phyloP scores from a whole-genome alignment of 2,329 filamentous ascomycete genomes.

The Colletotrichum filicis region DNA sequence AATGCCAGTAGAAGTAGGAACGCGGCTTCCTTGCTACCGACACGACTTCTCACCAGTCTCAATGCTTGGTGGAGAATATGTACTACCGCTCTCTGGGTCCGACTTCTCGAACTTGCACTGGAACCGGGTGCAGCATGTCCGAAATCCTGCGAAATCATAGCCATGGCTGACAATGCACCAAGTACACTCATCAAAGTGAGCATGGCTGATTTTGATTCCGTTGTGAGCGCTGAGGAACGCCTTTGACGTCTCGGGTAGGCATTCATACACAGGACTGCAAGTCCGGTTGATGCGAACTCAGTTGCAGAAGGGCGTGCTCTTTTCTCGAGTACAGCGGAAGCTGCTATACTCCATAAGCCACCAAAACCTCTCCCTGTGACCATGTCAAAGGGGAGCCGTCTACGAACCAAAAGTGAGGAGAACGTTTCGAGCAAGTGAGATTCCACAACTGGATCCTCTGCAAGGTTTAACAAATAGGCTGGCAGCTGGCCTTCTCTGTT shows the following conservation, averaged over 20 bases:
- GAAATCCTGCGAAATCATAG: slow-evolving; percentile 32
- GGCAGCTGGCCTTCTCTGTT: slow-evolving; percentile 36
- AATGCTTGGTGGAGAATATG: slow-evolving; percentile 27
- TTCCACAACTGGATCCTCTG: neutral
- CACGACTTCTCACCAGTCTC: neutral
- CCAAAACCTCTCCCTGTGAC: slow-evolving; percentile 9
- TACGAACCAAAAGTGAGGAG: slow-evolving; percentile 5
- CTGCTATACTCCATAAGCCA: slow-evolving; percentile 21
- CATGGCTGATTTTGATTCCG: slow-evolving; percentile 5
- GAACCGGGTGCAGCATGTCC: neutral
- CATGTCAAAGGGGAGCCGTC: neutral
- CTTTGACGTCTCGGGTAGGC: neutral
- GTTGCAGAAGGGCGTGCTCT: slow-evolving; percentile 2
- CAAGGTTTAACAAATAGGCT: slow-evolving; percentile 45
- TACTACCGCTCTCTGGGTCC: slow-evolving; percentile 2
- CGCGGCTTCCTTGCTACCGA: neutral
- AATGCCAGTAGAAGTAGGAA: slow-evolving; percentile 26
- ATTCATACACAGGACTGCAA: slow-evolving; percentile 1
- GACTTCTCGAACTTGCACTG: neutral
- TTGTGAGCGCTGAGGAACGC: neutral
- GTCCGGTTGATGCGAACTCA: slow-evolving; percentile 17
- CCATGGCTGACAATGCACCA: slow-evolving; percentile 44
- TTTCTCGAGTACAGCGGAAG: slow-evolving; percentile 12
- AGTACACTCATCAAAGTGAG: slow-evolving; percentile 41
- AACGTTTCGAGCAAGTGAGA: slow-evolving; percentile 3